Conservation (phyloP, 2,329 filamentous ascomycete species). For the Corinectria fuckeliana region DNA sequence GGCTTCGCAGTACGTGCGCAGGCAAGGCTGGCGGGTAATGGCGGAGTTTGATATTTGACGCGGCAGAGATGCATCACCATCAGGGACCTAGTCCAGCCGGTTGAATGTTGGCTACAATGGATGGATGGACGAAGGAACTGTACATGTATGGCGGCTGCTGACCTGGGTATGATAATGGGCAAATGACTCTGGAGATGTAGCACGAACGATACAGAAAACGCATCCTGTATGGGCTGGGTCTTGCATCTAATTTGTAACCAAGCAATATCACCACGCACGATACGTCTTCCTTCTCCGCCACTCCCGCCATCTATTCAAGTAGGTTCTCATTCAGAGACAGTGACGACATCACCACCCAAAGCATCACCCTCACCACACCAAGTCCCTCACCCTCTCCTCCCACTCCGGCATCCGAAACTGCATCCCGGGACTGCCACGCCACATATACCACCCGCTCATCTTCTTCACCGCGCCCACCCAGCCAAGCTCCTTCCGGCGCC, state of each 20-base stretch:
- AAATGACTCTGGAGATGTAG: constrained; percentile 13
- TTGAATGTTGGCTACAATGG: constrained; percentile 5
- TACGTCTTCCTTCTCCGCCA: neutral
- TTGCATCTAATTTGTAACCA: constrained; percentile 9
- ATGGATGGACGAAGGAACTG: constrained; percentile 12
- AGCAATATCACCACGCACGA: neutral
- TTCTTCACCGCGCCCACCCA: constrained; percentile 55
- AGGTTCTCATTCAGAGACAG: neutral
- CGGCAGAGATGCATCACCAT: constrained; percentile 3
- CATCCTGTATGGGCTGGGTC: neutral
- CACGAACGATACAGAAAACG: neutral
- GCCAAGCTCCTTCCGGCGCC: constrained; percentile 52
- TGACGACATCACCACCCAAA: neutral
- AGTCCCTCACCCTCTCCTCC: constrained; percentile 27
- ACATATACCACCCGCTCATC: constrained; percentile 46
- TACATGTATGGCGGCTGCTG: constrained; percentile 5
- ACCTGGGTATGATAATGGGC: constrained; percentile 20
- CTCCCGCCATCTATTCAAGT: too few species aligned
- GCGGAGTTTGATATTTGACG: neutral
- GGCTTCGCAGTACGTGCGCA: too few species aligned
- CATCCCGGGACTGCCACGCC: constrained; percentile 36
- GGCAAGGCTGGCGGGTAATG: too few species aligned
- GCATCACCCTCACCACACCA: constrained; percentile 14
- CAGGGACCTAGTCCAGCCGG: constrained; percentile 19
- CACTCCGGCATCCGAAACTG: constrained; percentile 37